A percentile compares a stretch with the other conserved stretches of the same genome.
Conservation (phyloP, 2,329 filamentous ascomycete species). For the Venturia effusa region DNA sequence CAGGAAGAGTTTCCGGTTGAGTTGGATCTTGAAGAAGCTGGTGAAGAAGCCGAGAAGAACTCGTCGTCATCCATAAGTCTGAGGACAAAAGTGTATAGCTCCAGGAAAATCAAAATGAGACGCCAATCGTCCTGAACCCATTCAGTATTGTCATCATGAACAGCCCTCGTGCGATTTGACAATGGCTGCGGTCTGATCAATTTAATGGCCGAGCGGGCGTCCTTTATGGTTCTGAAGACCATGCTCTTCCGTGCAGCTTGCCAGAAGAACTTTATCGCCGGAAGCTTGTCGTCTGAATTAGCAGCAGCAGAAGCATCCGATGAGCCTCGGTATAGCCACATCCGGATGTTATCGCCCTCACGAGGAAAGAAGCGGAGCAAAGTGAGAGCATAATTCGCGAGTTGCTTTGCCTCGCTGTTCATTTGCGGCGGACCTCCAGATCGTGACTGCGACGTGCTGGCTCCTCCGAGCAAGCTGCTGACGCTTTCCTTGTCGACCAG, state of each 20-base stretch:
- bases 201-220: slow-evolving; percentile 47
- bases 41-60: slow-evolving; percentile 52
- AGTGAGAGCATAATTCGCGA: slow-evolving; percentile 80
- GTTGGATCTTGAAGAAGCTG: not conserved
- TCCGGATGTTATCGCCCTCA: slow-evolving; percentile 77
- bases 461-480: slow-evolving; percentile 42
- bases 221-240: slow-evolving; percentile 47
- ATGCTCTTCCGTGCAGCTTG: slow-evolving; percentile 47
- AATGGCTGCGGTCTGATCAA: slow-evolving; percentile 37
- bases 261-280: slow-evolving; percentile 81
- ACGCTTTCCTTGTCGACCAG: slow-evolving; percentile 69
- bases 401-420: slow-evolving; percentile 53
- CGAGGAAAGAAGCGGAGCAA: slow-evolving; percentile 75
- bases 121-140: slow-evolving; percentile 62
- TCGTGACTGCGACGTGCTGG: slow-evolving; percentile 14
- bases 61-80: slow-evolving; percentile 95
- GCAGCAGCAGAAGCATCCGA: slow-evolving; percentile 28
- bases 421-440: not conserved
- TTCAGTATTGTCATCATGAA: slow-evolving; percentile 1
- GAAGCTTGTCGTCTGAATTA: slow-evolving; percentile 31
- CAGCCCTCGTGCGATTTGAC: not conserved
- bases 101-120: slow-evolving; percentile 78
- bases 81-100: slow-evolving; percentile 86
- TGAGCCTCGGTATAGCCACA: slow-evolving; percentile 80
- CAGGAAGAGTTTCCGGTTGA: slow-evolving; percentile 36